Evolutionary conservation across 1,284 basidiomycete genomes (phyloP).

Genomic region (Schizophyllum amplum): DNA sequence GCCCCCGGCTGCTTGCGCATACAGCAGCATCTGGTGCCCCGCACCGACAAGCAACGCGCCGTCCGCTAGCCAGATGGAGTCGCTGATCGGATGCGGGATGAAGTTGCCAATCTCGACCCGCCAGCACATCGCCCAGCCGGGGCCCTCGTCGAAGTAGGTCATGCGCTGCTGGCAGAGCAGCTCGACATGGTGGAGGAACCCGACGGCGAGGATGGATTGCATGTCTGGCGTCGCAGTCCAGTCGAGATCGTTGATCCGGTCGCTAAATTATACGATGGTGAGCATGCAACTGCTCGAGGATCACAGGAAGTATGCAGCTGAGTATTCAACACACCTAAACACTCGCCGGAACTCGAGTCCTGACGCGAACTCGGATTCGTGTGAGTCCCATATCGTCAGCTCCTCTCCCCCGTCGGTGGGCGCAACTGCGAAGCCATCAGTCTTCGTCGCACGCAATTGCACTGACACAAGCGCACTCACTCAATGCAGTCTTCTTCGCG

Average conservation of each 20-base stretch:
- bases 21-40: conserved; percentile 74
- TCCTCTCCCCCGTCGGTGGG: conserved; percentile 54
- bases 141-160: conserved; percentile 79
- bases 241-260: conserved; percentile 73
- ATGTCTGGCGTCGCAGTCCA: conserved; percentile 88
- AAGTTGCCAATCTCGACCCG: conserved; percentile 68
- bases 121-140: conserved; percentile 73
- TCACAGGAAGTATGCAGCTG: not conserved
- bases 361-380: conserved; percentile 87
- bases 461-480: conserved; percentile 28
- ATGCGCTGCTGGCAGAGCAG: conserved; percentile 84
- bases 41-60: conserved; percentile 72
- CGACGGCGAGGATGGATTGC: conserved; percentile 85
- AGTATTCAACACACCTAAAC: conserved; percentile 41
- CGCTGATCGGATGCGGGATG: conserved; percentile 70
- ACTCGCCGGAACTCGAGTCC: conserved; percentile 70
- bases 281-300: conserved; percentile 4
- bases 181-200: conserved; percentile 69
- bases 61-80: conserved; percentile 82
- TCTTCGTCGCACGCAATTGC: conserved; percentile 6
- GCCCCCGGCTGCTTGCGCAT: conserved; percentile 32
- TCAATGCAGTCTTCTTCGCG: conserved; percentile 80
- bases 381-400: conserved; percentile 91
- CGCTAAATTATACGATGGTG: conserved; percentile 27
- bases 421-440: conserved; percentile 36